Evolutionary conservation across 2,329 filamentous ascomycete species (phyloP), one percentile per base, ranked within the genome.

Genomic region (Incumbomyces lentus): DNA sequence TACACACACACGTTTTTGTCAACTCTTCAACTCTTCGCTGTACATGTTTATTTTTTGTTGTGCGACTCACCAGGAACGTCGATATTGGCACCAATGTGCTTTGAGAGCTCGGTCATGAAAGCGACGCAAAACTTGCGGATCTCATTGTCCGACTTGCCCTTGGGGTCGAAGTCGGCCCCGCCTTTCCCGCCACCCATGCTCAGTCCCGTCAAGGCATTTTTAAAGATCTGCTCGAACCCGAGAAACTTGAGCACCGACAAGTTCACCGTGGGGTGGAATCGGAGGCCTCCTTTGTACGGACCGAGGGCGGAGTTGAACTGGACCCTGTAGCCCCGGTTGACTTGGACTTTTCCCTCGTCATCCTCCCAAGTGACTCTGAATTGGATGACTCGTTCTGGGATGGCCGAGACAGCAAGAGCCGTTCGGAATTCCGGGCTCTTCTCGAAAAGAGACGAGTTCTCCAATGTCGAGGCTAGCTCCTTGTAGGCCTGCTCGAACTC

Each of bases 401-500:
- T 81, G 58, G 90, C 81, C 64, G 82, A 82, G 59, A 98, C 81
- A 63, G 84, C 75, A 59, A 96, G 84, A 49, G 90, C 92, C 60
- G 81, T 93, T 69, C 81, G 82, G 81, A 92, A 95, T 70, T 95
- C 88, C 58, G 90, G 92, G 73, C 93, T 81, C 74, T 94, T 84
- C 68, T 89, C 66, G 76, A 96, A 96, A 57, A 98, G 84, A 53
- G 82, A 81, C 69, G 84, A 92, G 76, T 89, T 81, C 73, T 96
- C 88, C 64, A 98, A 86, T 52, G 89, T 95, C 63, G 84, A 92
- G 68, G 77, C 86, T 58, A 98, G 86, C 79, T 98, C 90, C 68
- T 88, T 86, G 80, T 94, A 94, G 63, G 90, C 90, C 79, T 96
- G 90, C 81, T 95, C 82, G 74, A 96, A 96, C 75, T 98, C 90